Conservation (phyloP, 306 rosid genomes). For the Datisca glomerata region DNA sequence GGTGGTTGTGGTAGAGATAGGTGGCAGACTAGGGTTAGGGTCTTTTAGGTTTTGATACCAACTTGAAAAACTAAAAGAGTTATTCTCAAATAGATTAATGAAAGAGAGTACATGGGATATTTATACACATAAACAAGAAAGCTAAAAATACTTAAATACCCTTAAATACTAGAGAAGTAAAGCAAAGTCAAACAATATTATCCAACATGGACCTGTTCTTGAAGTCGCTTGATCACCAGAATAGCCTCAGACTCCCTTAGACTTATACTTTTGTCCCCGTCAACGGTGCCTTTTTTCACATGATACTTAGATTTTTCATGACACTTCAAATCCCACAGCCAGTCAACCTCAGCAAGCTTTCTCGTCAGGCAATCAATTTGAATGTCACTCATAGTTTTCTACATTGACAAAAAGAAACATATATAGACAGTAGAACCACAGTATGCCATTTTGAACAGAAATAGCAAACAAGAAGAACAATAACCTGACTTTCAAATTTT, state of each 20-base stretch:
- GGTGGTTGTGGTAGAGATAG: too few relatives aligned
- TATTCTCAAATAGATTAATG: too few relatives aligned
- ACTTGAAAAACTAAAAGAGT: too few relatives aligned
- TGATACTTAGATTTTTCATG: conserved; percentile 20
- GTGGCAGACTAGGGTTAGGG: too few relatives aligned
- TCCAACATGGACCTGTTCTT: conserved; percentile 98
- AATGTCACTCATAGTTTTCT: conserved; percentile 62
- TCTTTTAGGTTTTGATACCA: too few relatives aligned
- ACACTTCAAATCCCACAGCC: conserved; percentile 15
- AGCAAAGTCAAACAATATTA: too few relatives aligned
- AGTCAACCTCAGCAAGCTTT: conserved; percentile 34
- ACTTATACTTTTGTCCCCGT: conserved; percentile 35
- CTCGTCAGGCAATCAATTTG: conserved; percentile 51
- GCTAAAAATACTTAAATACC: too few relatives aligned
- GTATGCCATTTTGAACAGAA: conserved; percentile 5
- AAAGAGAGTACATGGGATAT: too few relatives aligned
- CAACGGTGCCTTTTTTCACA: conserved; percentile 13
- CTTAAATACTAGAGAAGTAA: too few relatives aligned
- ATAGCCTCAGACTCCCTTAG: conserved; percentile 55
- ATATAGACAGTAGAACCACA: background rate
- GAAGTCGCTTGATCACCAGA: conserved; percentile 72
- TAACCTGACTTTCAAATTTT: conserved; percentile 61
- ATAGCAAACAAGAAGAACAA: conserved; percentile 7
- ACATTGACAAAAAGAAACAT: conserved; percentile 19
- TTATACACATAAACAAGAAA: too few relatives aligned